Evolutionary conservation across 257 asterid genomes (phyloP).

Genomic region (Gynochthodes officinalis): DNA sequence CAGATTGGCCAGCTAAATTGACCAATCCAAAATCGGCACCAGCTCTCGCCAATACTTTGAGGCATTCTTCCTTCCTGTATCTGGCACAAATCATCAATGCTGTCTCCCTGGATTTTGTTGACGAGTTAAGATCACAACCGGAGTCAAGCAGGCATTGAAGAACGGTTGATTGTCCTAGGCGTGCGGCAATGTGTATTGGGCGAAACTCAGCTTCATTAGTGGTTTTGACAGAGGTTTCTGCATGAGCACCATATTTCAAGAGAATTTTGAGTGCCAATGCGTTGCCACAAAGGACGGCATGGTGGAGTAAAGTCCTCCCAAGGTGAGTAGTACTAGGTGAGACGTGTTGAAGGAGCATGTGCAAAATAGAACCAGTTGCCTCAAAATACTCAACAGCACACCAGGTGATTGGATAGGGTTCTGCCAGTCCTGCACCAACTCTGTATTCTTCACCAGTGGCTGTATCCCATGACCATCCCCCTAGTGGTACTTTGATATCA

Average conservation of each 20-base stretch:
- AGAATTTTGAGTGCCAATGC: constrained; percentile 50
- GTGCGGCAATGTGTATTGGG: constrained; percentile 70
- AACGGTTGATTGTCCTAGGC: constrained; percentile 48
- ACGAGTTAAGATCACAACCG: constrained; percentile 57
- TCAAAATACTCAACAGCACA: constrained; percentile 83
- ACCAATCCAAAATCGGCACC: constrained; percentile 76
- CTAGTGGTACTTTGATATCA: constrained; percentile 57
- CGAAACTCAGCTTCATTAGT: constrained; percentile 41
- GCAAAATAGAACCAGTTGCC: constrained; percentile 62
- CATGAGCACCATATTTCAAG: constrained; percentile 42
- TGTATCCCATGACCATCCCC: constrained; percentile 89
- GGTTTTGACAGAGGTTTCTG: constrained; percentile 52
- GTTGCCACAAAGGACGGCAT: constrained; percentile 67
- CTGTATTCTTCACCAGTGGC: constrained; percentile 76
- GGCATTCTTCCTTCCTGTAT: constrained; percentile 56
- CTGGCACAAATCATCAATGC: constrained; percentile 52
- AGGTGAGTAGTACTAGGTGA: constrained; percentile 37
- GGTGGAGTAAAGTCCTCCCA: constrained; percentile 73
- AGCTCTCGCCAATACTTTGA: constrained; percentile 49
- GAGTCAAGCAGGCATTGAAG: constrained; percentile 52
- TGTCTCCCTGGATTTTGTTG: constrained; percentile 55
- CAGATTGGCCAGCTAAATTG: constrained; percentile 49
- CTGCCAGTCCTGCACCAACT: constrained; percentile 83
- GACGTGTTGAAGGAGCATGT: constrained; percentile 49
- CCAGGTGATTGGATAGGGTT: constrained; percentile 72